phyloP scores from a whole-genome alignment of 2,329 filamentous ascomycete species.

The Thielaviopsis punctulata region DNA sequence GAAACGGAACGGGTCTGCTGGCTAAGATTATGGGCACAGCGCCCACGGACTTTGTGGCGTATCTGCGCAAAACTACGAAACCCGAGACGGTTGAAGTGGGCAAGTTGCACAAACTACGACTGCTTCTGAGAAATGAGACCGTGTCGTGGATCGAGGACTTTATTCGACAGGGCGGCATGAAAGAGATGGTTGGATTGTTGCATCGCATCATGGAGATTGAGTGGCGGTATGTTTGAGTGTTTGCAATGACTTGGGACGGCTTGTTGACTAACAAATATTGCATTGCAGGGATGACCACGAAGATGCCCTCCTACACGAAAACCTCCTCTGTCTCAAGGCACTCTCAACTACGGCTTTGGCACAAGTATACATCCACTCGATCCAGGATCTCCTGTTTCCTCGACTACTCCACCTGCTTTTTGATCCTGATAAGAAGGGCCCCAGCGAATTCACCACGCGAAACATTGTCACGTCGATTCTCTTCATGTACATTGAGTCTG shows the following conservation, averaged over 20 bases:
- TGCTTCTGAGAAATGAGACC: conserved; percentile 83
- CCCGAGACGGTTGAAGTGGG: conserved; percentile 82
- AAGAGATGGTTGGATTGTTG: conserved; percentile 69
- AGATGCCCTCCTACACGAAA: conserved; percentile 80
- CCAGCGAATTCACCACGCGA: conserved; percentile 88
- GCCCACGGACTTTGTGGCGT: conserved; percentile 71
- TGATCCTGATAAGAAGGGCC: conserved; percentile 94
- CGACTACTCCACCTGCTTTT: conserved; percentile 79
- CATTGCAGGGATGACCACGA: conserved; percentile 72
- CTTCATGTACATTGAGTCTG: conserved; percentile 69
- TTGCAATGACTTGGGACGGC: too few relatives aligned
- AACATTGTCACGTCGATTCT: conserved; percentile 78
- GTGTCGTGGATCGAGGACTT: conserved; percentile 92
- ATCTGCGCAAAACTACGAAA: conserved; percentile 64
- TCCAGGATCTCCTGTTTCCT: conserved; percentile 70
- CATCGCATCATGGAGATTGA: conserved; percentile 90
- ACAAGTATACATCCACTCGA: conserved; percentile 61
- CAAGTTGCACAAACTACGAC: conserved; percentile 78
- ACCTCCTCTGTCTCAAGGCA: conserved; percentile 81
- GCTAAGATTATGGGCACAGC: conserved; percentile 54
- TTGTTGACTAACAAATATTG: conserved; percentile 14
- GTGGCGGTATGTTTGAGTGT: conserved; percentile 52
- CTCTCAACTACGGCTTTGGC: conserved; percentile 82
- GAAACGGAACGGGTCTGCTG: conserved; percentile 37
- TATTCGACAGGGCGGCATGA: conserved; percentile 77